Evolutionary conservation across 352 stramenopile species (phyloP).

Genomic region (Phytophthora tentaculata): DNA sequence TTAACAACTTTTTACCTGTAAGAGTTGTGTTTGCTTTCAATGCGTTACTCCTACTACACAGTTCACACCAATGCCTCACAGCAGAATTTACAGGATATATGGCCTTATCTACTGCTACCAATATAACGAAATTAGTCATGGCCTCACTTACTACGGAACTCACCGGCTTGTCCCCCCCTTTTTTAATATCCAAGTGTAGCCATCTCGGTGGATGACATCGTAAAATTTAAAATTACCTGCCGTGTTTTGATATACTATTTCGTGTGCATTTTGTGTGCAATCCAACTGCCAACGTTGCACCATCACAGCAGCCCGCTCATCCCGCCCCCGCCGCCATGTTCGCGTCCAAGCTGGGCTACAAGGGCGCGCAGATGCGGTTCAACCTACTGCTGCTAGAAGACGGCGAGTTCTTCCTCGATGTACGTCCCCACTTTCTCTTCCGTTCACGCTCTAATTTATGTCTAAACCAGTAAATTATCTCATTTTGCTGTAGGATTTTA

Average conservation of each 20-base stretch:
- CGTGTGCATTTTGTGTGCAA: conserved; percentile 22
- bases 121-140: too few relatives aligned
- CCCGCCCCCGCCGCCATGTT: conserved; percentile 35
- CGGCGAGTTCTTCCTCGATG: conserved; percentile 95
- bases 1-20: too few relatives aligned
- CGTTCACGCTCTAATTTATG: not conserved
- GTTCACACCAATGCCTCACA: too few relatives aligned
- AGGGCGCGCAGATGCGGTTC: conserved; percentile 84
- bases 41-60: too few relatives aligned
- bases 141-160: too few relatives aligned
- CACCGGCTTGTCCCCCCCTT: too few relatives aligned
- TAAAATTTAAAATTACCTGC: not conserved
- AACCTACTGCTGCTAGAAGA: conserved; percentile 94
- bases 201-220: conserved; percentile 3
- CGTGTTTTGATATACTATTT: conserved; percentile 16
- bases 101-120: too few relatives aligned
- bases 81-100: too few relatives aligned
- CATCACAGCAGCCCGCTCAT: conserved; percentile 8
- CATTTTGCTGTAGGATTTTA: conserved; percentile 73
- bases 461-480: conserved; percentile 5
- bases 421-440: conserved; percentile 23
- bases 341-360: conserved; percentile 46
- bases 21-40: too few relatives aligned
- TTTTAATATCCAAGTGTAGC: too few relatives aligned
- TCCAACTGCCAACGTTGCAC: conserved; percentile 8